Percentiles rank a stretch among this genome's conserved stretches.
Evolutionary conservation across 352 stramenopile species (phyloP).

Genomic region (Nothophytophthora sp.): DNA sequence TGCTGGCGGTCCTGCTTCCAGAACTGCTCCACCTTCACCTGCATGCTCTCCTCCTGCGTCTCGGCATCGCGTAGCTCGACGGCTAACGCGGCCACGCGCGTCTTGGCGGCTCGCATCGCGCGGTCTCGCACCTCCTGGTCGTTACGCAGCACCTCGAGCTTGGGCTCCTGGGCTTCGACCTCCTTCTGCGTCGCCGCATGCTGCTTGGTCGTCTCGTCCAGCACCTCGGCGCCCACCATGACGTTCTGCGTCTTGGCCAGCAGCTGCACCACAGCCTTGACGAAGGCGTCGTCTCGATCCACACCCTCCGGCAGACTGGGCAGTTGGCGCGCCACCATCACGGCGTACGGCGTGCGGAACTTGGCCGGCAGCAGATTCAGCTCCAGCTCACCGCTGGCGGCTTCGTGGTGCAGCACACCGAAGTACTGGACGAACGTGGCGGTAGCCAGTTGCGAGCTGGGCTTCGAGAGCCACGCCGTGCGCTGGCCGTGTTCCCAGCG

Average conservation of each 20-base stretch:
- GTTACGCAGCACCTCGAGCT: constrained; percentile 53
- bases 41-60: constrained; percentile 65
- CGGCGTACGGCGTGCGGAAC: constrained; percentile 77
- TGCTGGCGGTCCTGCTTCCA: constrained; percentile 65
- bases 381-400: constrained; percentile 51
- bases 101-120: constrained; percentile 34
- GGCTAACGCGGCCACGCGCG: constrained; percentile 28
- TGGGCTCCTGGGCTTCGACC: constrained; percentile 22
- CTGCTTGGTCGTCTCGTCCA: constrained; percentile 51
- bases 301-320: constrained; percentile 74
- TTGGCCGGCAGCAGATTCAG: constrained; percentile 64
- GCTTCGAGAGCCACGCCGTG: constrained; percentile 63
- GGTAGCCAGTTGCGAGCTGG: constrained; percentile 71
- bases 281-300: constrained; percentile 62
- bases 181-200: constrained; percentile 32
- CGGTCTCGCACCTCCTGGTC: constrained; percentile 49
- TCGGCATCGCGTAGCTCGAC: constrained; percentile 44
- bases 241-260: constrained; percentile 80
- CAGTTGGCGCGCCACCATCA: constrained; percentile 79
- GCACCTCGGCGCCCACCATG: constrained; percentile 60
- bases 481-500: constrained; percentile 69
- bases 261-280: constrained; percentile 67
- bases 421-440: constrained; percentile 83
- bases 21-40: constrained; percentile 79
- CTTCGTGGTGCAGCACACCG: constrained; percentile 24